phyloP scores from a whole-genome alignment of 208 protist species.

The Leishmania tropica region DNA sequence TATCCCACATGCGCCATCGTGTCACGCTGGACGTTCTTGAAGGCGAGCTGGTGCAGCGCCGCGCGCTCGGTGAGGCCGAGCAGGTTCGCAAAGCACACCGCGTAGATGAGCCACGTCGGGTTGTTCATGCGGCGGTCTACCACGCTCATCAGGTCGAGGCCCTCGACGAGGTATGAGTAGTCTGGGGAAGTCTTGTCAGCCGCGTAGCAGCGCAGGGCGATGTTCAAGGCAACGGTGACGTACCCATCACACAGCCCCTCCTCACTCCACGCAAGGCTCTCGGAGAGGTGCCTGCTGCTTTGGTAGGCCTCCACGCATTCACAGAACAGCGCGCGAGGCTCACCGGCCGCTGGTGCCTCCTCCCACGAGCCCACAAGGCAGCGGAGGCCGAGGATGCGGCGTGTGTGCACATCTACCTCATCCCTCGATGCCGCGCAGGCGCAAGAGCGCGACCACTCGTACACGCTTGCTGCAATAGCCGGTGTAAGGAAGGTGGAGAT shows the following conservation, averaged over 20 bases:
- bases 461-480: constrained; percentile 47
- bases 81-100: constrained; percentile 67
- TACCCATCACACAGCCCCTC: constrained; percentile 87
- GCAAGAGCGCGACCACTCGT: constrained; percentile 52
- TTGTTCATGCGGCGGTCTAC: constrained; percentile 82
- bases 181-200: constrained; percentile 27
- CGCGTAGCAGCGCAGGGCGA: constrained; percentile 63
- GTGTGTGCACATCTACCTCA: constrained; percentile 45
- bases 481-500: constrained; percentile 78
- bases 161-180: constrained; percentile 44
- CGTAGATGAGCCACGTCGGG: constrained; percentile 77
- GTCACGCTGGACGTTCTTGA: constrained; percentile 87
- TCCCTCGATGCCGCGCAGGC: constrained; percentile 5
- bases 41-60: constrained; percentile 73
- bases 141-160: constrained; percentile 49
- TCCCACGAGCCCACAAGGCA: constrained; percentile 76
- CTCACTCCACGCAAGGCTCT: constrained; percentile 75
- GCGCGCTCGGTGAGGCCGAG: constrained; percentile 66
- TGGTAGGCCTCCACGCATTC: constrained; percentile 53
- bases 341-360: constrained; percentile 27
- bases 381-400: constrained; percentile 71
- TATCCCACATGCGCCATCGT: constrained; percentile 91
- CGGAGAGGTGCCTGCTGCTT: constrained; percentile 51
- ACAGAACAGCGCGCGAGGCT: constrained; percentile 48
- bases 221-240: constrained; percentile 73